A percentile compares a stretch with the other conserved stretches of the same genome.
Evolutionary conservation across 495 filamentous ascomycete genomes (phyloP).

Genomic region (Penicillium diatomitis): DNA sequence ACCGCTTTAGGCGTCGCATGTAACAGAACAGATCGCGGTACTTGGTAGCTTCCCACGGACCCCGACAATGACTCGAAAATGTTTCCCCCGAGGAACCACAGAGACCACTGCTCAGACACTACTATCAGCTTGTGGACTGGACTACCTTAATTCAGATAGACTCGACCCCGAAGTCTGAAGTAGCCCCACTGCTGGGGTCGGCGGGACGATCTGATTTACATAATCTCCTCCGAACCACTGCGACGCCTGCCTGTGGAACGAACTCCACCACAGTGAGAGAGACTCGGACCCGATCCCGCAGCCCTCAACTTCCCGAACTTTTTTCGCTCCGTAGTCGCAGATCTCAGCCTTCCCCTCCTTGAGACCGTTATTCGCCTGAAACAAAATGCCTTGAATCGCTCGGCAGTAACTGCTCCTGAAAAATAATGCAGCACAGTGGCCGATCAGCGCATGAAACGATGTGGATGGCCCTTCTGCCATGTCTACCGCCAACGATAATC

Average conservation of each 20-base stretch:
- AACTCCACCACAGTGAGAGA: slow-evolving; percentile 8
- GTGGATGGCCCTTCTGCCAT: slow-evolving; percentile 23
- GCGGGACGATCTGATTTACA: slow-evolving; percentile 9
- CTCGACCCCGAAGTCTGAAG: no score
- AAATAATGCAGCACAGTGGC: slow-evolving; percentile 16
- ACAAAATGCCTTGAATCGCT: slow-evolving; percentile 16
- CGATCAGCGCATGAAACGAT: slow-evolving; percentile 18
- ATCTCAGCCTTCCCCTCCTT: slow-evolving; percentile 11
- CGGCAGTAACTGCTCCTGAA: slow-evolving; percentile 3
- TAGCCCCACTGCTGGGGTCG: no score
- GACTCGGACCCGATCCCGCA: slow-evolving; percentile 20
- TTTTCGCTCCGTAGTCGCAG: slow-evolving; percentile 12
- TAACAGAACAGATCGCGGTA: no score
- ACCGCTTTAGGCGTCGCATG: no score
- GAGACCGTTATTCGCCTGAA: slow-evolving; percentile 7
- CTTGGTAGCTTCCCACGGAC: no score
- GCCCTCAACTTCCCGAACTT: slow-evolving; percentile 22
- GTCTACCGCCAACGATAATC: slow-evolving; percentile 26
- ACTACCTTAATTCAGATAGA: no score
- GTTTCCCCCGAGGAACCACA: no score
- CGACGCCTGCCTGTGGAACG: no score
- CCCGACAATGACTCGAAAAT: no score
- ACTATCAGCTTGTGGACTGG: no score
- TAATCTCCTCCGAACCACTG: slow-evolving; percentile 27
- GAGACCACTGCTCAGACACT: no score